phyloP scores from a whole-genome alignment of 2,329 filamentous ascomycete species.

The Rosellinia necatrix region DNA sequence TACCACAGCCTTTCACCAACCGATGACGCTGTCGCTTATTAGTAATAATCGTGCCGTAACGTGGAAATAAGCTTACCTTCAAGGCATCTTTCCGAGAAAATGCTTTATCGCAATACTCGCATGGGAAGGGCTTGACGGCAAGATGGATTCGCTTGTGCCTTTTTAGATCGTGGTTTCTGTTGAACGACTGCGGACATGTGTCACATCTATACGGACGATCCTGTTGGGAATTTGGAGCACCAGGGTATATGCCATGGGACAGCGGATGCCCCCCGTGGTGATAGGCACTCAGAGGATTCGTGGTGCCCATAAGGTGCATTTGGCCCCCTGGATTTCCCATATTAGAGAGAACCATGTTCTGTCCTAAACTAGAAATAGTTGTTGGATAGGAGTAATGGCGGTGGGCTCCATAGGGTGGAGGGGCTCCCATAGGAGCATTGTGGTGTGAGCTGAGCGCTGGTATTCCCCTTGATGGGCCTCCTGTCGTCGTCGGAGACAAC shows the following conservation, averaged over 20 bases:
- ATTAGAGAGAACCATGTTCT: slow-evolving; percentile 78
- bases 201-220: slow-evolving; percentile 96
- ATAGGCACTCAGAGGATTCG: slow-evolving; percentile 60
- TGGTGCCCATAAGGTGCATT: slow-evolving; percentile 68
- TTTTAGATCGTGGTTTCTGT: slow-evolving; percentile 94
- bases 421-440: slow-evolving; percentile 58
- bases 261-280: slow-evolving; percentile 54
- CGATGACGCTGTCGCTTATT: slow-evolving; percentile 57
- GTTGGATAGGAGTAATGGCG: slow-evolving; percentile 48
- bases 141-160: slow-evolving; percentile 94
- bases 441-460: slow-evolving; percentile 43
- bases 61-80: slow-evolving; percentile 69
- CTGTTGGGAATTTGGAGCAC: slow-evolving; percentile 57
- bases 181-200: slow-evolving; percentile 90
- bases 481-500: slow-evolving; percentile 53
- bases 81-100: slow-evolving; percentile 96
- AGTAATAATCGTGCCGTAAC: slow-evolving; percentile 15
- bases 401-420: slow-evolving; percentile 54
- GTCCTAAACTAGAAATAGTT: slow-evolving; percentile 64
- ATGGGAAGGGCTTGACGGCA: slow-evolving; percentile 94
- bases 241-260: slow-evolving; percentile 60
- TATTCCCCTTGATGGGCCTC: slow-evolving; percentile 41
- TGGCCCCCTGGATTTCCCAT: slow-evolving; percentile 74
- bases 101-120: slow-evolving; percentile 89
- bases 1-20: slow-evolving; percentile 67